These are phyloP conservation scores for Secale cereale DNA, from an alignment of 176 grass and related monocot species.

Conservation along the genomic window DNA sequence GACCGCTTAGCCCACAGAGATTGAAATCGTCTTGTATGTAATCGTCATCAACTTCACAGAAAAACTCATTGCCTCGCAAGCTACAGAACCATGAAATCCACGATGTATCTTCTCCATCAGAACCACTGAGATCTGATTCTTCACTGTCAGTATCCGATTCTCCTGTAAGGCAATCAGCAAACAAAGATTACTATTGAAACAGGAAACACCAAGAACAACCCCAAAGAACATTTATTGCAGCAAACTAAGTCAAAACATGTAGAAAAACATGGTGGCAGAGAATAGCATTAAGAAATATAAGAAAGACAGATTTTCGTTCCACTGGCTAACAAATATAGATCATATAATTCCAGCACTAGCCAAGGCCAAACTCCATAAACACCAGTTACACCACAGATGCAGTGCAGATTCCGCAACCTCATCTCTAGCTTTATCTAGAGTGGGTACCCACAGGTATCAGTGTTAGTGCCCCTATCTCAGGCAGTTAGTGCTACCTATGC, in stretches of 20 bases:
- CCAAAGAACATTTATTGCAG: neutral
- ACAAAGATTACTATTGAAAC: slow-evolving; percentile 13
- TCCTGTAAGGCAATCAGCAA: slow-evolving; percentile 19
- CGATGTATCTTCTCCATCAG: slow-evolving; percentile 70
- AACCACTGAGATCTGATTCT: slow-evolving; percentile 77
- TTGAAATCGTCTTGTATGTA: slow-evolving; percentile 93
- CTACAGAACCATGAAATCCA: slow-evolving; percentile 96
- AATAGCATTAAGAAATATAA: neutral
- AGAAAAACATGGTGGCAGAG: neutral
- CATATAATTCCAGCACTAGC: neutral
- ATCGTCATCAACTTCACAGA: slow-evolving; percentile 74
- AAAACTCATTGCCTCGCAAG: slow-evolving; percentile 70
- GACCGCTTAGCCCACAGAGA: slow-evolving; percentile 65
- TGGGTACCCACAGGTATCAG: neutral
- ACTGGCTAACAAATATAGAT: neutral
- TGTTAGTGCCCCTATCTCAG: neutral
- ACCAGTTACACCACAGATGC: neutral
- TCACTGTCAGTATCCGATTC: slow-evolving; percentile 78
- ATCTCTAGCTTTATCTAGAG: neutral
- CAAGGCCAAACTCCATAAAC: neutral
- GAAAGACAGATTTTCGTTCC: neutral
- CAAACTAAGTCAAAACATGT: neutral
- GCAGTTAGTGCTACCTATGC: neutral
- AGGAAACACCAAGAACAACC: slow-evolving; percentile 23
- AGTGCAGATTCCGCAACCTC: neutral